phyloP scores from a whole-genome alignment of 768 basidiomycete species.

The Podaxis sp. region DNA sequence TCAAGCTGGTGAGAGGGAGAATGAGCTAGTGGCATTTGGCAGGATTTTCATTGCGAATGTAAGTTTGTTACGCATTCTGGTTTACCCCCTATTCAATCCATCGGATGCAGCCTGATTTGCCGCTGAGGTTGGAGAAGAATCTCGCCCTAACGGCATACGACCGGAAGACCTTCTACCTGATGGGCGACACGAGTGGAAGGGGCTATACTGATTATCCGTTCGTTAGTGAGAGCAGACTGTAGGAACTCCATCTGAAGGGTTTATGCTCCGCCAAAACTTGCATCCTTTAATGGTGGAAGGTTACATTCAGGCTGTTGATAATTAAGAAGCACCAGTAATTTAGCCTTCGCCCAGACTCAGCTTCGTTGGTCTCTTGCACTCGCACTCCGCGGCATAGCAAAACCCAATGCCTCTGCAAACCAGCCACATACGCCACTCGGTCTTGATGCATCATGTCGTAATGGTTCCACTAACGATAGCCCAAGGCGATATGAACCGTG shows the following conservation, averaged over 20 bases:
- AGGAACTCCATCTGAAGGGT: neutral
- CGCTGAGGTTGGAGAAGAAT: slow-evolving; percentile 8
- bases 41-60: slow-evolving; percentile 29
- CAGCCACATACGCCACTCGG: too few species aligned
- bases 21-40: slow-evolving; percentile 26
- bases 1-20: slow-evolving; percentile 25
- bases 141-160: neutral
- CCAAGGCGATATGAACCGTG: too few species aligned
- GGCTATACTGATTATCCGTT: slow-evolving; percentile 7
- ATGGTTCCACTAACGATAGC: too few species aligned
- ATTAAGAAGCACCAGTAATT: too few species aligned
- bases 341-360: too few species aligned
- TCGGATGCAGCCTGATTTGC: slow-evolving; percentile 11
- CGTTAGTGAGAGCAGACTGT: neutral
- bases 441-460: too few species aligned
- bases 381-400: too few species aligned
- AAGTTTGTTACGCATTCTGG: neutral
- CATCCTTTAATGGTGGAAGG: neutral
- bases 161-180: neutral
- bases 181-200: slow-evolving; percentile 25
- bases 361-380: too few species aligned
- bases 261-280: neutral
- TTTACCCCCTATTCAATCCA: neutral
- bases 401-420: too few species aligned
- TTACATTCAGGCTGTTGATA: neutral